Conservation (phyloP, 208 protist genomes). For the Leishmania aethiopica region DNA sequence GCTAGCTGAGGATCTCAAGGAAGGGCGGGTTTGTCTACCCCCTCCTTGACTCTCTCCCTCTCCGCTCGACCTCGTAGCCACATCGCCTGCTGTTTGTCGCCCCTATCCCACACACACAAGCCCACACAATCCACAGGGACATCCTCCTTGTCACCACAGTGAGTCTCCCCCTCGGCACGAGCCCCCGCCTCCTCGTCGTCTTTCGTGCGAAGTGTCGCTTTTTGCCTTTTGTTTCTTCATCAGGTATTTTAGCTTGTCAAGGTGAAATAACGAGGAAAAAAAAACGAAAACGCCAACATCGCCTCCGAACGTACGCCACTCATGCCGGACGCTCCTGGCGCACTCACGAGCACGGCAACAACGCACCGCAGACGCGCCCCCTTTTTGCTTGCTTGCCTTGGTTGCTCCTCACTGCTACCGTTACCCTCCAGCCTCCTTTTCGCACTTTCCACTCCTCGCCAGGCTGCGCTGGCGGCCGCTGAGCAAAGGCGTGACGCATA, state of each 20-base stretch:
- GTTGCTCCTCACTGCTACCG: background rate
- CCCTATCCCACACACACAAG: background rate
- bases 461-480: background rate
- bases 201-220: background rate
- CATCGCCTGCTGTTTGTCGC: background rate
- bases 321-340: background rate
- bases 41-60: background rate
- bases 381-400: background rate
- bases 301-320: background rate
- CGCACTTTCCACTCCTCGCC: no score
- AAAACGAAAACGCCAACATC: background rate
- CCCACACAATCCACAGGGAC: background rate
- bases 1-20: background rate
- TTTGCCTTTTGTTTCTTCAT: background rate
- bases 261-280: background rate
- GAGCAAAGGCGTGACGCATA: background rate
- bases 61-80: background rate
- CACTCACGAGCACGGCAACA: background rate
- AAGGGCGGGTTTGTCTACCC: background rate
- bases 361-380: background rate
- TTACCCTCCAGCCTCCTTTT: background rate
- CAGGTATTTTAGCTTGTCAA: background rate
- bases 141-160: background rate
- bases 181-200: background rate
- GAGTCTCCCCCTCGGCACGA: background rate